Base-by-base conservation (phyloP, 169 alveolate species). In the Plasmodium cynomolgi region DNA sequence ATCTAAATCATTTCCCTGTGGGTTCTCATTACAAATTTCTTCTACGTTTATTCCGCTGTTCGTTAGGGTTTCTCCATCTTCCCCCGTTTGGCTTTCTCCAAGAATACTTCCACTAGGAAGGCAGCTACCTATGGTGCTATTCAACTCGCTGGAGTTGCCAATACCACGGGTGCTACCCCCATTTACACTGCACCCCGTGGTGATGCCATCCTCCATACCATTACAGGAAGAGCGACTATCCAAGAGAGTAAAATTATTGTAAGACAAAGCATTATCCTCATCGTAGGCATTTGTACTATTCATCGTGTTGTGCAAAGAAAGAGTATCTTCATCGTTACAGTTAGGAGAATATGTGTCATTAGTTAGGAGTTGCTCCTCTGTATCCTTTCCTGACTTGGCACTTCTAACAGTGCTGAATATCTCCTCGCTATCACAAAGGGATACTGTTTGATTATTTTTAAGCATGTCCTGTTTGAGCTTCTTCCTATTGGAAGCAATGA, bases 1-100 rank as follows among this genome's bases (percentile, higher is more conserved):
- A 29, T 95, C 93, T 68, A 95, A 93, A 93, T 95, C 97, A 54
- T 88, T 91, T 75, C 96, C 93, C 34, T 94, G 84, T 29, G 97
- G 97, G 23, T 95, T 95, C 26, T 95, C 97, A 54, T 90, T 90
- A 56, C 97, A 95, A 15, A 95, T 91, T 77, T 93, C 96, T 74
- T 95, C 97, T 83, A 93, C 84, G 58, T 92, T 73, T 31, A 92
- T 92, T 75, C 91, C 75, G 91, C 71, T 37, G 81, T 84, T 75
- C 93, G 96, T 41, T 56, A 54, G 31, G 72, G 54, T 20, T 31
- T 62, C 39, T 86, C 90, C 73, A 50, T 83, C 31, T 74, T 79
- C 34, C 74, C 83, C 37, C 23, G 81, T 31, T 39, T 85, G 29
- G 58, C 77, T 44, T 44, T 58, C 26, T 11, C 86, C 20, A 29